Percentiles rank a stretch among this genome's conserved stretches.
These are phyloP conservation scores for Penicillium desertorum DNA, from an alignment of 495 filamentous ascomycete genomes.

Conservation along the genomic window DNA sequence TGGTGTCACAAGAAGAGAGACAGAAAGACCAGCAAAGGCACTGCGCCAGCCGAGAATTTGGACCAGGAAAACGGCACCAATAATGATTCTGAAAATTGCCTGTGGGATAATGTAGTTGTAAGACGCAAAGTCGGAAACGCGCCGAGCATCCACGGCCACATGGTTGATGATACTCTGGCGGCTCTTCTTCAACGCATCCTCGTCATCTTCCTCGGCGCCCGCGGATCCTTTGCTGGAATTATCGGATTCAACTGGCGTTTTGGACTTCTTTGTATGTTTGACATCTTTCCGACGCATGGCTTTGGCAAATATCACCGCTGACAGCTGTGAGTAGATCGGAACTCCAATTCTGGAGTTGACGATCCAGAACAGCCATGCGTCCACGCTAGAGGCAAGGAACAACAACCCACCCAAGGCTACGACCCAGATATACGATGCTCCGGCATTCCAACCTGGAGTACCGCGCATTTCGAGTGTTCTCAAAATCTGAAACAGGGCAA, in stretches of 20 bases:
- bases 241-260: constrained; percentile 25
- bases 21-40: constrained; percentile 64
- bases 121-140: constrained; percentile 67
- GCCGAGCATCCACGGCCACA: constrained; percentile 72
- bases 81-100: constrained; percentile 56
- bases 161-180: constrained; percentile 80
- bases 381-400: constrained; percentile 54
- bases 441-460: constrained; percentile 30
- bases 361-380: constrained; percentile 64
- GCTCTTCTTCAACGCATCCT: constrained; percentile 59
- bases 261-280: constrained; percentile 49
- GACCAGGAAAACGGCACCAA: constrained; percentile 64
- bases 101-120: constrained; percentile 64
- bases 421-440: constrained; percentile 67
- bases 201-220: constrained; percentile 44
- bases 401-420: constrained; percentile 58
- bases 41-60: constrained; percentile 72
- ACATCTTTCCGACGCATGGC: constrained; percentile 78
- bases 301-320: constrained; percentile 73
- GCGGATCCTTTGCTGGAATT: constrained; percentile 22
- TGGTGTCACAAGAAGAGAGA: constrained; percentile 63
- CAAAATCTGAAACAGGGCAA: constrained; percentile 65
- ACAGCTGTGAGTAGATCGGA: constrained; percentile 67
- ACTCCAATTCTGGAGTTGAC: constrained; percentile 62
- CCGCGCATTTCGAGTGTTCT: constrained; percentile 58